These are phyloP conservation scores for Biscogniauxia sp. DNA, from an alignment of 2,329 filamentous ascomycete genomes.

Conservation along the genomic window DNA sequence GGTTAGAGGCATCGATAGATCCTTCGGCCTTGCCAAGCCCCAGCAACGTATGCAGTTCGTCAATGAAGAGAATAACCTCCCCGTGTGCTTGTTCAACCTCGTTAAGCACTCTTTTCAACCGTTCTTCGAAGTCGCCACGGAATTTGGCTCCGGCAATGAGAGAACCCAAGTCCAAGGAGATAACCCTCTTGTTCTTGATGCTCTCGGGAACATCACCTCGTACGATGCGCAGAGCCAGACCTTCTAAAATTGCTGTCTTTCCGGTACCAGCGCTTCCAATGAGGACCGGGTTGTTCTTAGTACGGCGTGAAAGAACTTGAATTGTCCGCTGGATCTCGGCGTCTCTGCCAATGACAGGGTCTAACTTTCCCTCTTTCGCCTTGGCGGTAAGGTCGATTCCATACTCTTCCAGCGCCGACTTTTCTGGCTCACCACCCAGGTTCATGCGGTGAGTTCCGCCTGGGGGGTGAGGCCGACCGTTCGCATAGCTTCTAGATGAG, in stretches of 20 bases:
- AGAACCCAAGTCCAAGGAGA: conserved; percentile 83
- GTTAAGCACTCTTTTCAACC: conserved; percentile 84
- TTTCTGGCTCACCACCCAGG: conserved; percentile 70
- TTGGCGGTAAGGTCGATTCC: conserved; percentile 85
- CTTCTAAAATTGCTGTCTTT: conserved; percentile 92
- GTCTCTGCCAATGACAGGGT: conserved; percentile 93
- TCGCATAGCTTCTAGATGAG: conserved; percentile 55
- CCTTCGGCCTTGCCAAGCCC: conserved; percentile 94
- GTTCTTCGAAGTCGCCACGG: conserved; percentile 92
- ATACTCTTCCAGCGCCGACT: conserved; percentile 85
- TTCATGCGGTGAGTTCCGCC: conserved; percentile 95
- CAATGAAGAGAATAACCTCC: conserved; percentile 89
- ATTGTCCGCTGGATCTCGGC: conserved; percentile 91
- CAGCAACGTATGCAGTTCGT: conserved; percentile 88
- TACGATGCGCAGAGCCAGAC: conserved; percentile 84
- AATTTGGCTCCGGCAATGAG: conserved; percentile 96
- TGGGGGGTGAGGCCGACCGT: conserved; percentile 78
- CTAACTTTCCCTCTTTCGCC: conserved; percentile 84
- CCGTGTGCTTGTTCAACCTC: conserved; percentile 90
- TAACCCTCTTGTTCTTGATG: conserved; percentile 89
- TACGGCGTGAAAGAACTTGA: conserved; percentile 85
- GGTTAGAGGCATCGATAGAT: conserved; percentile 92
- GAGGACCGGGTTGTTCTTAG: conserved; percentile 95
- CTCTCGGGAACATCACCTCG: conserved; percentile 92
- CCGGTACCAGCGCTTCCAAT: conserved; percentile 89